phyloP scores from a whole-genome alignment of 805 yeast species.

The Barnettozyma botsteinii region DNA sequence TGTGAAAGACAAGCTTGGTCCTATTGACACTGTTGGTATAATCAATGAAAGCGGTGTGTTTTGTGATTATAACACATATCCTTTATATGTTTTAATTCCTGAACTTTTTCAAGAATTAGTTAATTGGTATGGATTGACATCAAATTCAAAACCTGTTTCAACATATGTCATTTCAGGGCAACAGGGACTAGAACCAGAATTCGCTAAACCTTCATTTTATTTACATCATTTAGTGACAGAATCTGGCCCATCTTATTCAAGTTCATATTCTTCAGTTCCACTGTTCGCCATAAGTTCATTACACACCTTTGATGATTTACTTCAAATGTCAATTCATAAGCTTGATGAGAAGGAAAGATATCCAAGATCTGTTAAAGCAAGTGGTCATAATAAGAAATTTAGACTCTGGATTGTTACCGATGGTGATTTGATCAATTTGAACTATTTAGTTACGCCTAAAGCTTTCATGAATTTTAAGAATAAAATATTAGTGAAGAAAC shows the following conservation, averaged over 20 bases:
- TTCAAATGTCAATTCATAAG: slow-evolving; percentile 13
- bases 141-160: slow-evolving; percentile 32
- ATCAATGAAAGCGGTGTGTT: slow-evolving; percentile 39
- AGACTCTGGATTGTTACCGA: slow-evolving; percentile 22
- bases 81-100: slow-evolving; percentile 36
- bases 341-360: slow-evolving; percentile 15
- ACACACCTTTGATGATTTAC: slow-evolving; percentile 19
- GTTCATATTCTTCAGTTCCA: slow-evolving; percentile 22
- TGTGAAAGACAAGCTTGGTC: slow-evolving; percentile 18
- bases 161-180: slow-evolving; percentile 31
- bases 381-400: slow-evolving; percentile 9
- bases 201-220: slow-evolving; percentile 31
- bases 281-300: slow-evolving; percentile 31
- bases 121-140: slow-evolving; percentile 50
- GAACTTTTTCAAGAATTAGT: slow-evolving; percentile 39
- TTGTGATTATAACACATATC: slow-evolving; percentile 26
- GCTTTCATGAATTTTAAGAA: slow-evolving; percentile 24
- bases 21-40: slow-evolving; percentile 40
- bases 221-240: slow-evolving; percentile 27
- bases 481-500: slow-evolving; percentile 23
- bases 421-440: slow-evolving; percentile 9
- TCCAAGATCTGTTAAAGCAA: background rate
- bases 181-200: slow-evolving; percentile 29
- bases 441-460: slow-evolving; percentile 23
- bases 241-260: slow-evolving; percentile 7